Conservation (phyloP, 2,329 filamentous ascomycete genomes). For the Thielaviopsis euricoi region DNA sequence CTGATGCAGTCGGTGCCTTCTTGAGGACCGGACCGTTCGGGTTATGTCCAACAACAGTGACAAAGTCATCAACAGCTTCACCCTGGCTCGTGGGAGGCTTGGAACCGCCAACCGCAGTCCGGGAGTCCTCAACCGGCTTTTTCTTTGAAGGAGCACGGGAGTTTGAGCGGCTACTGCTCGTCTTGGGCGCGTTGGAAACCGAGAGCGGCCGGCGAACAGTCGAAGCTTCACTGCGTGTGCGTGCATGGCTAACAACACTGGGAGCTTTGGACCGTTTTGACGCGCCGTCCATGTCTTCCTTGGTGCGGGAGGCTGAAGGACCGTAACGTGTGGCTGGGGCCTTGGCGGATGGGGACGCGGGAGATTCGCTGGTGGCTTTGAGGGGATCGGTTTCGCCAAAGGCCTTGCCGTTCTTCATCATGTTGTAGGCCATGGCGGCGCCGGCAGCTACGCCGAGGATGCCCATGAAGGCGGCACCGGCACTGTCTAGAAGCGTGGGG, state of each 20-base stretch:
- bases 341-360: neutral
- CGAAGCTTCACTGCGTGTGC: constrained; percentile 2
- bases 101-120: neutral
- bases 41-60: neutral
- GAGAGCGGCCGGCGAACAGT: neutral
- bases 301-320: constrained; percentile 5
- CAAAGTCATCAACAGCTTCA: constrained; percentile 4
- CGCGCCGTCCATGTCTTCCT: neutral
- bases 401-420: constrained; percentile 9
- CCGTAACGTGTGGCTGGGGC: constrained; percentile 1
- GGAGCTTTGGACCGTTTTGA: constrained; percentile 4
- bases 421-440: constrained; percentile 11
- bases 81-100: neutral
- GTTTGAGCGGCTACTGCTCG: neutral
- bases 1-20: neutral
- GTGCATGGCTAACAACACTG: neutral
- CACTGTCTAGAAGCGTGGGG: constrained; percentile 5
- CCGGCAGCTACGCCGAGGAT: constrained; percentile 12
- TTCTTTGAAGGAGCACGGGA: neutral
- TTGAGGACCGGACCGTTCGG: neutral
- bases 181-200: neutral
- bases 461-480: constrained; percentile 10
- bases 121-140: neutral
- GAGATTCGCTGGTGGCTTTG: neutral
- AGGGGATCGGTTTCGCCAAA: neutral